Evolutionary conservation across 768 basidiomycete genomes (phyloP), one percentile per base, ranked within the genome.

Genomic region (Lepiota venenata): DNA sequence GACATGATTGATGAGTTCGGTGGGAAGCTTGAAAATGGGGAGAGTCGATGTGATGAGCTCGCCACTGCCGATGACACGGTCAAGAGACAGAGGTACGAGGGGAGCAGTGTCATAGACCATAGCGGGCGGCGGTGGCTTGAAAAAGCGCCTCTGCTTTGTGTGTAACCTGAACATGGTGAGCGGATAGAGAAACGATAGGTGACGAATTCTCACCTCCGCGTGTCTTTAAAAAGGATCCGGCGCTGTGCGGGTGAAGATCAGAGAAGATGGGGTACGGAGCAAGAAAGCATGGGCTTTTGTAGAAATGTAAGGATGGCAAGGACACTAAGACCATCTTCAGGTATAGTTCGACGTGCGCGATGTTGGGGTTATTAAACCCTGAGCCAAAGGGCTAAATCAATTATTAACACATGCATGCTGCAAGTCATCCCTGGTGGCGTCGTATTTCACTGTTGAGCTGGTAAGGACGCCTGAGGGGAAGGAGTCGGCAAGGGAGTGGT

Each of bases 1-100:
- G 27, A 69, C 46, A 16, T 64, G 61, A 16, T 50, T 39, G 18
- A 67, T 59, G 12, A 71, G 51, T 42, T 71, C 69, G 20, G 66
- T 47, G 3, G 69, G 69, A 11, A 71, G 58, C 22, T 44, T 59
- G 50, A 68, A 66, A 10, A 68, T 36, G 1, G 65, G 65, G 18
- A 66, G 61, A 2, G 52, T 18, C 1, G 68, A 68, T 6, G 59
- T 56, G 4, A 58, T 32, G 10, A 56, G 20, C 35, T 59, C 58
- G 5, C 58, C 58, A 4, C 59, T 62, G 9, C 25, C 21, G 21
- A 62, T 50, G 38, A 63, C 66, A 38, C 64, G 58, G 50, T 67
- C 66, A 21, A 68, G 63, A 12, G 57, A 47, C 15, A 55, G 29
- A 27, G 53, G 53, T 9, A 42, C 39, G 4, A 68, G 55, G 11